Evolutionary conservation across 2,329 filamentous ascomycete species (phyloP).

Genomic region (Teratosphaeria viscida): DNA sequence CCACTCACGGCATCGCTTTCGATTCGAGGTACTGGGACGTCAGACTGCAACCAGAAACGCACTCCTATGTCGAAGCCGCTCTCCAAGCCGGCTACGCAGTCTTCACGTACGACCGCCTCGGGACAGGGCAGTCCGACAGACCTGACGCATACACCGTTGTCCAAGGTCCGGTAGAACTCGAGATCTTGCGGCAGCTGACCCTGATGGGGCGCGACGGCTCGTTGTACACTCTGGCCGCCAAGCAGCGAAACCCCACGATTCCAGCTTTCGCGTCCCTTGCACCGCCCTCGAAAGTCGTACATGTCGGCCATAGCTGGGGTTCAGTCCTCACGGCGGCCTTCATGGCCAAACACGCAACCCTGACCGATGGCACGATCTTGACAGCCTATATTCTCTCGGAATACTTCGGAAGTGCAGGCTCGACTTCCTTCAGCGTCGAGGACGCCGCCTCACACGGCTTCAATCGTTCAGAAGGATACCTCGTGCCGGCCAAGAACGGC

Average conservation of each 20-base stretch:
- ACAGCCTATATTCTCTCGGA: slow-evolving; percentile 4
- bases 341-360: slow-evolving; percentile 1
- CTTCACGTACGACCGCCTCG: slow-evolving; percentile 34
- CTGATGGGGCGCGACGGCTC: slow-evolving; percentile 19
- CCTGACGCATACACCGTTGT: slow-evolving; percentile 30
- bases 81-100: slow-evolving; percentile 29
- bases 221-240: slow-evolving; percentile 13
- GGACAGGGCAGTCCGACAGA: slow-evolving; percentile 28
- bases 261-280: neutral
- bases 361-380: slow-evolving; percentile 9
- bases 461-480: neutral
- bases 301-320: slow-evolving; percentile 54
- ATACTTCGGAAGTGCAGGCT: neutral
- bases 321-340: slow-evolving; percentile 25
- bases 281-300: slow-evolving; percentile 29
- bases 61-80: slow-evolving; percentile 33
- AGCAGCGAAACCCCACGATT: neutral
- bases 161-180: slow-evolving; percentile 28
- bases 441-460: neutral
- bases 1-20: slow-evolving; percentile 32
- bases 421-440: neutral
- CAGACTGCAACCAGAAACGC: slow-evolving; percentile 4
- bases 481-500: neutral
- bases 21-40: slow-evolving; percentile 27
- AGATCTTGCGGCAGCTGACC: slow-evolving; percentile 26